Conservation (phyloP, 1,284 basidiomycete genomes). For the Vanrija pseudolonga region DNA sequence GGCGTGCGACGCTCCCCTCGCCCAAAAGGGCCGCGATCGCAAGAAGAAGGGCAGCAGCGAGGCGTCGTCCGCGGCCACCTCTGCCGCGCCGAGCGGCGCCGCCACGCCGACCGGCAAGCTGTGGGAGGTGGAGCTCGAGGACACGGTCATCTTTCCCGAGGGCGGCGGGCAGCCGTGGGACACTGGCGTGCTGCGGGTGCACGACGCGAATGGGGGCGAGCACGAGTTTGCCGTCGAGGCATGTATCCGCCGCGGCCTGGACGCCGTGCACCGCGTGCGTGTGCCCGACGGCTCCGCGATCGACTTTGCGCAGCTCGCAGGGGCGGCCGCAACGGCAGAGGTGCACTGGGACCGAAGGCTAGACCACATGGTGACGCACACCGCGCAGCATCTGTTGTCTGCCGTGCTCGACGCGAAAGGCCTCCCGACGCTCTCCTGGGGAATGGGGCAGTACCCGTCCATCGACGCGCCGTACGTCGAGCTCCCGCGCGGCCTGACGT, state of each 20-base stretch:
- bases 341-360: conserved; percentile 66
- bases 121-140: conserved; percentile 62
- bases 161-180: conserved; percentile 84
- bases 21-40: conserved; percentile 36
- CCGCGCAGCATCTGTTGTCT: conserved; percentile 76
- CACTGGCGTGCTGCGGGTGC: conserved; percentile 58
- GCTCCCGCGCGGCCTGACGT: conserved; percentile 64
- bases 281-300: conserved; percentile 43
- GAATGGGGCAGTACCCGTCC: conserved; percentile 53
- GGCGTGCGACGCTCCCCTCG: conserved; percentile 28
- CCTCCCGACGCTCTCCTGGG: conserved; percentile 79
- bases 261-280: conserved; percentile 72
- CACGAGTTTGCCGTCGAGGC: conserved; percentile 63
- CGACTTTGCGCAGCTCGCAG: conserved; percentile 48
- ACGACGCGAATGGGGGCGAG: conserved; percentile 42
- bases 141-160: conserved; percentile 85
- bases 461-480: conserved; percentile 73
- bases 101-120: conserved; percentile 23
- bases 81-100: conserved; percentile 3
- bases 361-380: conserved; percentile 82
- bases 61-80: conserved; percentile 2
- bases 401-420: conserved; percentile 68
- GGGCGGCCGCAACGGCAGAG: conserved; percentile 58
- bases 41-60: conserved; percentile 25
- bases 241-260: conserved; percentile 65